Percentiles rank a stretch among this genome's conserved stretches.
phyloP scores from a whole-genome alignment of 2,329 filamentous ascomycete genomes.

The Trichoderma pleuroti region DNA sequence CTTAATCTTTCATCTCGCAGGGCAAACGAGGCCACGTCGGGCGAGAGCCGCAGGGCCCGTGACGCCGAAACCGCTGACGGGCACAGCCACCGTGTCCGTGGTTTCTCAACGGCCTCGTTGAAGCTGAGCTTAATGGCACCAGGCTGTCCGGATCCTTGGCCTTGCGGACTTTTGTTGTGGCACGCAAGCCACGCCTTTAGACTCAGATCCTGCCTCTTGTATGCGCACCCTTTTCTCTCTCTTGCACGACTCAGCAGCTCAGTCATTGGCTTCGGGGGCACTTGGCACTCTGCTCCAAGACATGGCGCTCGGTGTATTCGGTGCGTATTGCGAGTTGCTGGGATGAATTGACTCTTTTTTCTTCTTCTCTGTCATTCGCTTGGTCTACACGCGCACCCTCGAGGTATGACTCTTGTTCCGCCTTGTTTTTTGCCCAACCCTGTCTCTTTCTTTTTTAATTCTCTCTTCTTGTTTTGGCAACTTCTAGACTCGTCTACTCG shows the following conservation, averaged over 20 bases:
- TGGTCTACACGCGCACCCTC: not conserved
- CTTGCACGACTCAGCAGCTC: not conserved
- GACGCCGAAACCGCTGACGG: not conserved
- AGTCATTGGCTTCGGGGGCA: not conserved
- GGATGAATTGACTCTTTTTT: not conserved
- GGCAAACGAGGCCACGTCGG: not conserved
- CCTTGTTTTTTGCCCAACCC: not conserved
- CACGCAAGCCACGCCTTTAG: slow-evolving; percentile 8
- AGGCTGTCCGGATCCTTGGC: not conserved
- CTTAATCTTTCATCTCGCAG: not conserved
- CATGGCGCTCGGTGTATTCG: not conserved
- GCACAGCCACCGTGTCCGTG: not conserved
- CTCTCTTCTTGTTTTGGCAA: not conserved
- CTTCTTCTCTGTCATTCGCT: not conserved
- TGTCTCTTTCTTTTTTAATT: not conserved
- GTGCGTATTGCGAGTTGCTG: not conserved
- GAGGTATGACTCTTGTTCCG: not conserved
- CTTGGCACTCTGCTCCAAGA: not conserved
- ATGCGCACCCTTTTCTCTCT: not conserved
- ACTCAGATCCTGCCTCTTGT: slow-evolving; percentile 4
- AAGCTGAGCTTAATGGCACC: not conserved
- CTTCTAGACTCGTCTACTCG: not conserved
- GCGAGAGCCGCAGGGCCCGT: not conserved
- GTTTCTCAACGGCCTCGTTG: not conserved
- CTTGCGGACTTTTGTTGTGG: slow-evolving; percentile 13